Conservation (phyloP, 805 yeast genomes). For the Kodamaea kakaduensis region DNA sequence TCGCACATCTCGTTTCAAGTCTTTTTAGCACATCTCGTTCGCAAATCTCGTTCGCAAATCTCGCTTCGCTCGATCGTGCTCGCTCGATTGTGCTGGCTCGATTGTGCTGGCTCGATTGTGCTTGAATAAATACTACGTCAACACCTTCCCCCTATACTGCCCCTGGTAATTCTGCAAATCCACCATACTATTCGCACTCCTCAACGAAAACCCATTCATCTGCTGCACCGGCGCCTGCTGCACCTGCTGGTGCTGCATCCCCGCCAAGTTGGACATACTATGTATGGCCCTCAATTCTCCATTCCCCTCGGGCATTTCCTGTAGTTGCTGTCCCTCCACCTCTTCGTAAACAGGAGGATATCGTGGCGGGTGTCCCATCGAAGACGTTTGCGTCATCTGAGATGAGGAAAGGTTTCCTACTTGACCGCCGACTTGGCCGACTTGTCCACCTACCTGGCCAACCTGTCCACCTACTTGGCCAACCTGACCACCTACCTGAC, state of each 20-base stretch:
- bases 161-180: constrained; percentile 24
- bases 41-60: too few relatives aligned
- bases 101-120: too few relatives aligned
- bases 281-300: constrained; percentile 23
- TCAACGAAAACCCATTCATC: constrained; percentile 13
- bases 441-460: too few relatives aligned
- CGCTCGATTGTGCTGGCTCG: too few relatives aligned
- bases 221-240: constrained; percentile 8
- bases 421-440: not conserved
- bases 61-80: too few relatives aligned
- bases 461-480: too few relatives aligned
- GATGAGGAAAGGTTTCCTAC: too few relatives aligned
- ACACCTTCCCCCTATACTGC: constrained; percentile 8
- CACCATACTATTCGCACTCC: constrained; percentile 32
- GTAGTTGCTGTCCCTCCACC: constrained; percentile 7
- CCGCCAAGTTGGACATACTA: constrained; percentile 27
- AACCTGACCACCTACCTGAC: too few relatives aligned
- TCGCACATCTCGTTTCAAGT: too few relatives aligned
- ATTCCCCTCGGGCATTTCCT: constrained; percentile 8
- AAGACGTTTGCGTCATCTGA: too few relatives aligned
- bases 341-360: constrained; percentile 1
- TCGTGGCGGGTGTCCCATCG: too few relatives aligned
- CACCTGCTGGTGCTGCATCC: constrained; percentile 13
- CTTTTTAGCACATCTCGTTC: too few relatives aligned
- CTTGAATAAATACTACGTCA: constrained; percentile 1